Conservation (phyloP, 129 eudicot species). For the Centrapalus pauciflorus region DNA sequence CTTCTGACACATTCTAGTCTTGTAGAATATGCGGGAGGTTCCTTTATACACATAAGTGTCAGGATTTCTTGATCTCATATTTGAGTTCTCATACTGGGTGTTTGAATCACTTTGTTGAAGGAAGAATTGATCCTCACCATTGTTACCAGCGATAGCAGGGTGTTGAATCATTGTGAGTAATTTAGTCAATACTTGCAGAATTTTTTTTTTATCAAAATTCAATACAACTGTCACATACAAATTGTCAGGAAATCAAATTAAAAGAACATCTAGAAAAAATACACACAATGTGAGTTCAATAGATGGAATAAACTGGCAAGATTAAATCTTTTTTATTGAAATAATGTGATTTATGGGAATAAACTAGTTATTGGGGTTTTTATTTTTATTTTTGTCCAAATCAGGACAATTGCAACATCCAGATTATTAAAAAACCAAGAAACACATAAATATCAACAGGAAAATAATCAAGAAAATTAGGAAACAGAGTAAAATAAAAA, state of each 20-base stretch:
- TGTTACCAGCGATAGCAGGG: slow-evolving; percentile 36
- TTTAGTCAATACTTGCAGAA: neutral
- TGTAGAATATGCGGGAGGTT: slow-evolving; percentile 62
- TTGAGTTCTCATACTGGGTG: slow-evolving; percentile 32
- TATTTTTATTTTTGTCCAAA: neutral
- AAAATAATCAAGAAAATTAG: neutral
- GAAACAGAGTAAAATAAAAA: slow-evolving; percentile 1
- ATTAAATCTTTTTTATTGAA: neutral
- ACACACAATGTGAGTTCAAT: neutral
- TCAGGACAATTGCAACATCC: neutral
- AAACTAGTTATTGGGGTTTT: too few relatives aligned
- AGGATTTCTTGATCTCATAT: slow-evolving; percentile 34
- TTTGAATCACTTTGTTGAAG: slow-evolving; percentile 22
- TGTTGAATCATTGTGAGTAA: slow-evolving; percentile 18
- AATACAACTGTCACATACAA: neutral
- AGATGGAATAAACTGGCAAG: neutral
- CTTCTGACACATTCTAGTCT: slow-evolving; percentile 67
- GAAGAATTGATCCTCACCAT: slow-evolving; percentile 34
- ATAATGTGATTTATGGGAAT: neutral
- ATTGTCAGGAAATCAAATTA: neutral
- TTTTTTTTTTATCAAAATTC: neutral
- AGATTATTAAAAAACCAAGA: neutral
- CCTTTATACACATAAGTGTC: slow-evolving; percentile 54
- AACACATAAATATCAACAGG: neutral
- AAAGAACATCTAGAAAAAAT: neutral